These are phyloP conservation scores for Rhododendron griersonianum DNA, from an alignment of 148 eudicot genomes.

Conservation along the genomic window DNA sequence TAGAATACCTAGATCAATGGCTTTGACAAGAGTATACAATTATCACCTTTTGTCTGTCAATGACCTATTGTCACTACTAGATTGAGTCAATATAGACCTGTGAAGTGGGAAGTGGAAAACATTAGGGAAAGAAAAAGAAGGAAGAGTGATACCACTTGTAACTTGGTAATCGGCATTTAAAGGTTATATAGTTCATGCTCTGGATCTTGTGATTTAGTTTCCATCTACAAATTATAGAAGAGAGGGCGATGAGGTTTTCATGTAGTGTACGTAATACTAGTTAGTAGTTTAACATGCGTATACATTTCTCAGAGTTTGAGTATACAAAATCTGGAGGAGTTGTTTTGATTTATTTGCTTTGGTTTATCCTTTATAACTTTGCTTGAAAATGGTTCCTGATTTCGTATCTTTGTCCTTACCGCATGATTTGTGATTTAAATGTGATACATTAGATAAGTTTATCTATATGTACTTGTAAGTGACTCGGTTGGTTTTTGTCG, in stretches of 20 bases:
- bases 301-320: background rate
- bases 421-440: no score
- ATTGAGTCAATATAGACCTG: background rate
- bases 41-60: background rate
- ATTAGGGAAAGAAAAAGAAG: background rate
- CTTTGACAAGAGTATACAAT: background rate
- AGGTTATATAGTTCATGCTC: background rate
- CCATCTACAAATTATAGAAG: background rate
- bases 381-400: no score
- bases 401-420: no score
- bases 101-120: background rate
- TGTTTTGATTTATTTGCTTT: no score
- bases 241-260: background rate
- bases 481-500: no score
- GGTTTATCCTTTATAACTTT: no score
- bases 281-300: background rate
- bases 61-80: background rate
- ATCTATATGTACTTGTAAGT: no score
- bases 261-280: background rate
- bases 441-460: no score
- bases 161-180: background rate
- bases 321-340: no score
- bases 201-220: background rate
- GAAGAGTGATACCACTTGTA: background rate
- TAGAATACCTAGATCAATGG: background rate